Conservation (phyloP, 331 rosid species). For the Saraca asoca region DNA sequence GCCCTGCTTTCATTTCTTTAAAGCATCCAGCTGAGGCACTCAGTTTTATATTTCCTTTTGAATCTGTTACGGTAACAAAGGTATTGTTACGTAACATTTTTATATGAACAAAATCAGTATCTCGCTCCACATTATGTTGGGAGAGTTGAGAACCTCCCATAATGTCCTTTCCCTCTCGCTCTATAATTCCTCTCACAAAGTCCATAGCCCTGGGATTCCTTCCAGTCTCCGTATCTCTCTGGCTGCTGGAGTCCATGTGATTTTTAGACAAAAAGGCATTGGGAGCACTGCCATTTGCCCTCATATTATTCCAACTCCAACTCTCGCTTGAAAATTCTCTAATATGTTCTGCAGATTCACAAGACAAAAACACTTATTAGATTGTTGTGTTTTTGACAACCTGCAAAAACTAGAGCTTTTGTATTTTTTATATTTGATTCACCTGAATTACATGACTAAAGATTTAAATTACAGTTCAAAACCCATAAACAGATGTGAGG, state of each 20-base stretch:
- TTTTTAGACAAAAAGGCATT: conserved; percentile 16
- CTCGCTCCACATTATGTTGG: conserved; percentile 38
- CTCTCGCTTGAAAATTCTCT: conserved; percentile 36
- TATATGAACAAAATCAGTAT: conserved; percentile 73
- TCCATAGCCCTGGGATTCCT: conserved; percentile 46
- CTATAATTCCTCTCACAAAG: conserved; percentile 61
- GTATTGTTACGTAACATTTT: conserved; percentile 77
- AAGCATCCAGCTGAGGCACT: conserved; percentile 73
- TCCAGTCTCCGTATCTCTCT: conserved; percentile 33
- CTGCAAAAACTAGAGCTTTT: conserved; percentile 19
- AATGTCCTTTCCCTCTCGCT: conserved; percentile 40
- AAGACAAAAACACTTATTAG: conserved; percentile 24
- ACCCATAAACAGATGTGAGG: background rate
- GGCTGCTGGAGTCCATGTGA: conserved; percentile 20
- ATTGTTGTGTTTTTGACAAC: conserved; percentile 24
- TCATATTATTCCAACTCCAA: conserved; percentile 8
- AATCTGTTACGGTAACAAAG: conserved; percentile 73
- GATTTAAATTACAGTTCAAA: background rate
- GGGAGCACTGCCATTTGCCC: conserved; percentile 22
- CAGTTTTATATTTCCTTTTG: conserved; percentile 70
- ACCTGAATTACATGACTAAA: conserved; percentile 5
- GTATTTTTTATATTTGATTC: background rate
- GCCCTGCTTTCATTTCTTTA: conserved; percentile 69
- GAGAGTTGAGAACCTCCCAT: conserved; percentile 19
- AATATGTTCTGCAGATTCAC: conserved; percentile 36